Conservation (phyloP, 1,284 basidiomycete genomes). For the Ustilago sp. region DNA sequence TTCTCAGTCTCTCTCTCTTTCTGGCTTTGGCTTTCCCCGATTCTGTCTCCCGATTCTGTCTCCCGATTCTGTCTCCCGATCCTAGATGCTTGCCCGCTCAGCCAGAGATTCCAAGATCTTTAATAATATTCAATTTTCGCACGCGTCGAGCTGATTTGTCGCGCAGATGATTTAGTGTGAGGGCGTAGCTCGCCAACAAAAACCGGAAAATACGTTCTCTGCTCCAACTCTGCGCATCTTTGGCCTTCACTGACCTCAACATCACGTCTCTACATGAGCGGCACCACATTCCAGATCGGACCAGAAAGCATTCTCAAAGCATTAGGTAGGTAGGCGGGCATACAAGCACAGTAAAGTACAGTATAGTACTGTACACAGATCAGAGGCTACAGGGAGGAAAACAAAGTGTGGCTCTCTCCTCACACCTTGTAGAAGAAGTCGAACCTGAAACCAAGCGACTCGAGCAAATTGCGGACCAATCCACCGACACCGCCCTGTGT, state of each 20-base stretch:
- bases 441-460: constrained; percentile 65
- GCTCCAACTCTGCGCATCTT: background rate
- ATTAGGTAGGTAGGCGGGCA: constrained; percentile 7
- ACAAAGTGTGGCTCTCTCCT: background rate
- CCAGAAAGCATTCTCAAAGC: background rate
- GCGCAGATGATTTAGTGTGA: constrained; percentile 3
- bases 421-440: constrained; percentile 47
- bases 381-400: background rate
- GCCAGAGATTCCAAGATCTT: constrained; percentile 1
- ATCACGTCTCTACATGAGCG: too few relatives aligned
- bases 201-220: too few relatives aligned
- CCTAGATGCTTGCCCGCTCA: background rate
- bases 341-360: constrained; percentile 21
- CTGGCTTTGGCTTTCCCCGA: constrained; percentile 1
- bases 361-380: background rate
- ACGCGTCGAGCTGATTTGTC: constrained; percentile 6
- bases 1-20: background rate
- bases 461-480: constrained; percentile 65
- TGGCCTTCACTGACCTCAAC: background rate
- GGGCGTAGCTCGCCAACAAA: constrained; percentile 1
- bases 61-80: constrained; percentile 2
- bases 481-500: constrained; percentile 63
- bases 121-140: background rate
- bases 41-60: constrained; percentile 1
- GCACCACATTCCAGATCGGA: too few relatives aligned